phyloP scores from a whole-genome alignment of 2,329 filamentous ascomycete species.

The Aspergillus sojae region DNA sequence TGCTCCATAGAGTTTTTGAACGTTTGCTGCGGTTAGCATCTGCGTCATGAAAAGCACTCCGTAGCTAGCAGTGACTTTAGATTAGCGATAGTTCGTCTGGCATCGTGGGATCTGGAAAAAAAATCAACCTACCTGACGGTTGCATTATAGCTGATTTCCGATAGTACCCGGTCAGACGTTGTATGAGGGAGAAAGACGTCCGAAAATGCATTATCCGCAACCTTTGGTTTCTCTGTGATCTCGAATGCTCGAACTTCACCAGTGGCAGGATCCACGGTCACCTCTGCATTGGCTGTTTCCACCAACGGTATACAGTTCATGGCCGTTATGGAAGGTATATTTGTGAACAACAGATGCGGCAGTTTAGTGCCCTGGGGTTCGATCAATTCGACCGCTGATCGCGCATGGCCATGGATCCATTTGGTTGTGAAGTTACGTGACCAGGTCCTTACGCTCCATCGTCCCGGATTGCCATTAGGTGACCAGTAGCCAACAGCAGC shows the following conservation, averaged over 20 bases:
- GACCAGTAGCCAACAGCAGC: slow-evolving; percentile 5
- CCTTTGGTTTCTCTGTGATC: neutral
- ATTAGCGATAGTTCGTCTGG: neutral
- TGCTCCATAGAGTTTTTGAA: neutral
- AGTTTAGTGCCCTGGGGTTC: no score
- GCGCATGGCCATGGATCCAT: neutral
- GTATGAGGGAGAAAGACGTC: neutral
- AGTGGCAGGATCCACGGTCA: neutral
- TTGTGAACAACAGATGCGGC: neutral
- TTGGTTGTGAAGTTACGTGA: neutral
- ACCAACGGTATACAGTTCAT: slow-evolving; percentile 1
- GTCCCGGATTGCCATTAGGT: neutral
- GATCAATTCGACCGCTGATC: neutral
- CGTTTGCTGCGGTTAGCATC: slow-evolving; percentile 1
- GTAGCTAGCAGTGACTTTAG: neutral
- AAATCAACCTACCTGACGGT: neutral
- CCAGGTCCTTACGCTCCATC: neutral
- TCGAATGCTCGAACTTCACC: neutral
- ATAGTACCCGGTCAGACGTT: neutral
- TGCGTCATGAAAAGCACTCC: slow-evolving; percentile 4
- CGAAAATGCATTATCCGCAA: slow-evolving; percentile 3
- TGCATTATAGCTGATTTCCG: neutral
- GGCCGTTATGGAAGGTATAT: neutral
- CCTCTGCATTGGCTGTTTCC: neutral
- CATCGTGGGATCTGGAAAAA: neutral